Evolutionary conservation across 1,284 basidiomycete genomes (phyloP), one percentile per base, ranked within the genome.

Genomic region (Bjerkandera adusta): DNA sequence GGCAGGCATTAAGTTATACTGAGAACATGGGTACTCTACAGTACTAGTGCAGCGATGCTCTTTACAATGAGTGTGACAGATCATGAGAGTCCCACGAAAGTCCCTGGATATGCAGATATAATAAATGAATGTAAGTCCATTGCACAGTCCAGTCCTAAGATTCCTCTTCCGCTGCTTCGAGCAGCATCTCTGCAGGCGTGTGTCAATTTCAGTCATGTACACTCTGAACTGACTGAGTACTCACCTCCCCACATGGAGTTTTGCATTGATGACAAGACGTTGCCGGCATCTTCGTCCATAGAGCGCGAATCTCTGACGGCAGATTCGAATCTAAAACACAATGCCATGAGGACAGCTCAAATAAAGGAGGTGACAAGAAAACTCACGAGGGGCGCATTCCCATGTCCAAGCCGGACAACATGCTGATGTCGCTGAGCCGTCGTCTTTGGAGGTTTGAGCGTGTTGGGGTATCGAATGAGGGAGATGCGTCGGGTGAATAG

Each of bases 201-300:
- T 4, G n/a, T 44, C 20, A 47, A 33, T n/a, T n/a, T n/a, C n/a
- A n/a, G n/a, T n/a, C n/a, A n/a, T n/a, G n/a, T n/a, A n/a, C n/a
- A n/a, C n/a, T n/a, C n/a, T n/a, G n/a, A n/a, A n/a, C 25, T 11
- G 10, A 12, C 12, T 12, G 22, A 26, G 35, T 4, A 36, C 13
- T 11, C 7, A 83, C 83, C 81, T 60, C 81, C 80, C 84, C 84
- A 87, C 49, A 79, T 71, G 6, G 83, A 85, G 52, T 72, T 78
- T 56, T 83, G 75, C 69, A 85, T 77, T 2, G 81, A 75, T 13
- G 73, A 70, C 25, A 83, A 59, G 22, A 83, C 70, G 49, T 76
- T 76, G 20, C 42, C 42, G 22, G 21, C 26, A 20, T 80, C 75
- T 7, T 78, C 76, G 3, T 56, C 57, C 4, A 47, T 44, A n/a